phyloP scores from a whole-genome alignment of 345 rosid species.

The Aquilaria sinensis region DNA sequence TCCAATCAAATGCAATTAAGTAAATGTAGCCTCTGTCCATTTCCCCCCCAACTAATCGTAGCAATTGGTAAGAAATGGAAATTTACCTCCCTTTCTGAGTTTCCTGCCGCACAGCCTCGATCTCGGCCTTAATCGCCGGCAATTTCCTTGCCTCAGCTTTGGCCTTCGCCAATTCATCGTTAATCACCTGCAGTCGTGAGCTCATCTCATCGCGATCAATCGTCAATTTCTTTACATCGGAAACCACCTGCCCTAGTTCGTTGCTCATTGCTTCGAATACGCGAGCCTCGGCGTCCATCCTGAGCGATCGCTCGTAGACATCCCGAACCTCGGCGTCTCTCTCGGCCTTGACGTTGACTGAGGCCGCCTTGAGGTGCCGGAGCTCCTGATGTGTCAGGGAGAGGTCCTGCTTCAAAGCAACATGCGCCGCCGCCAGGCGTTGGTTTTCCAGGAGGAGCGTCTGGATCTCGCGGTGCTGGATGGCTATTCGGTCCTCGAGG shows the following conservation, averaged over 20 bases:
- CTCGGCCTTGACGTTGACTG: slow-evolving; percentile 47
- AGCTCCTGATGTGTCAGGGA: slow-evolving; percentile 50
- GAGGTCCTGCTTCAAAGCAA: slow-evolving; percentile 69
- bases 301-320: slow-evolving; percentile 56
- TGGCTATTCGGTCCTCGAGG: slow-evolving; percentile 68
- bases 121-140: slow-evolving; percentile 36
- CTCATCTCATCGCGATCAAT: slow-evolving; percentile 35
- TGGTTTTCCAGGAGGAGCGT: slow-evolving; percentile 62
- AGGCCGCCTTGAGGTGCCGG: slow-evolving; percentile 33
- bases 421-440: slow-evolving; percentile 50
- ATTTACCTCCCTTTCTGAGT: slow-evolving; percentile 70
- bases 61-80: background rate
- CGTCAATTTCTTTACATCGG: slow-evolving; percentile 39
- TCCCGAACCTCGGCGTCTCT: slow-evolving; percentile 63
- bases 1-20: background rate
- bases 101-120: slow-evolving; percentile 43
- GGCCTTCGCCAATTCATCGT: slow-evolving; percentile 40
- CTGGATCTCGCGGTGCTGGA: slow-evolving; percentile 70
- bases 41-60: background rate
- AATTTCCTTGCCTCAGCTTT: slow-evolving; percentile 39
- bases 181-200: slow-evolving; percentile 32
- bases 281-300: slow-evolving; percentile 61
- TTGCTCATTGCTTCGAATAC: slow-evolving; percentile 35
- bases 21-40: too few species aligned
- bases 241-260: slow-evolving; percentile 54